These are phyloP conservation scores for Phytopythium litorale DNA, from an alignment of 352 stramenopile genomes.

Conservation along the genomic window DNA sequence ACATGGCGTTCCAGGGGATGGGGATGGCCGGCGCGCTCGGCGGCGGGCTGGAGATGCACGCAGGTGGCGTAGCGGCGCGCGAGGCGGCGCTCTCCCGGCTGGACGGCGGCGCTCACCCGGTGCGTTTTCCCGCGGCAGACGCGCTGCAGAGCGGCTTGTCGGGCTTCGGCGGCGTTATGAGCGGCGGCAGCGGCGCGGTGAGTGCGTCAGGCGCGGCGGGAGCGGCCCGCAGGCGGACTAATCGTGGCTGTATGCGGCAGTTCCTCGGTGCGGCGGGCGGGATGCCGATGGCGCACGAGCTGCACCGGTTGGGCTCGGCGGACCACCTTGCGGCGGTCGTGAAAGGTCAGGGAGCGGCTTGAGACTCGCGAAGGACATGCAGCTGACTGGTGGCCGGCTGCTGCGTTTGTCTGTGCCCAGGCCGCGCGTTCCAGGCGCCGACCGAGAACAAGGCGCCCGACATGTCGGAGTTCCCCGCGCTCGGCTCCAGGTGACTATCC, in stretches of 20 bases:
- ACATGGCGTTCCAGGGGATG: constrained; percentile 52
- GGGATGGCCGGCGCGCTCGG: constrained; percentile 35
- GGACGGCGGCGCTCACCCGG: neutral
- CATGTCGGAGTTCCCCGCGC: constrained; percentile 81
- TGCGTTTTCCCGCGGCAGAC: neutral
- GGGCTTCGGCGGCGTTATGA: constrained; percentile 48
- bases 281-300: constrained; percentile 35
- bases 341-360: constrained; percentile 16
- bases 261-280: constrained; percentile 47
- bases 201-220: neutral
- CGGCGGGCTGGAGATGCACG: constrained; percentile 24
- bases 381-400: neutral
- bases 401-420: constrained; percentile 13
- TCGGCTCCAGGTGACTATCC: constrained; percentile 45
- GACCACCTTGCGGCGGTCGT: constrained; percentile 24
- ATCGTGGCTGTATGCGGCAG: constrained; percentile 12
- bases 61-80: neutral
- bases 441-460: constrained; percentile 70
- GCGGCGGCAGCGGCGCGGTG: constrained; percentile 35
- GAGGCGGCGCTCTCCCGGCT: neutral
- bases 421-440: constrained; percentile 43
- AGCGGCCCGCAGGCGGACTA: neutral
- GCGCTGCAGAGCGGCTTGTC: constrained; percentile 27
- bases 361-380: neutral
- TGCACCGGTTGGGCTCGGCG: constrained; percentile 61